Evolutionary conservation across 164 flowering plant species (phyloP), one percentile per base, ranked within the genome.

Genomic region (Vitis riparia): DNA sequence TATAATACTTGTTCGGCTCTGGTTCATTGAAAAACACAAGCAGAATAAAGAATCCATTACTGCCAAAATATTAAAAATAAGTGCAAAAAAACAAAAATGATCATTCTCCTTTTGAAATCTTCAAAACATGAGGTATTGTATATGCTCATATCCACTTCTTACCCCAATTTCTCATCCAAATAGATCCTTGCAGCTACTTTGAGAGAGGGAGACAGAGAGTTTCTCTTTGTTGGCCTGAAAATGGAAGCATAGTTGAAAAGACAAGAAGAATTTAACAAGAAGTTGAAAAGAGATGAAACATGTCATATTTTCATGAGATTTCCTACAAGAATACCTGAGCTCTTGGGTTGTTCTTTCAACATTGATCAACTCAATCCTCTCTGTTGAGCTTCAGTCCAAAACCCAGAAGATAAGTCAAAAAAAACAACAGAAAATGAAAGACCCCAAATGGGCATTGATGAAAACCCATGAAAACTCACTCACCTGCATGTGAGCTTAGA

Each of bases 41-140:
- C 32, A 68, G 55, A 69, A 68, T 16, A 72, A 55, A 44, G 17
- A 66, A 75, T 69, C 71, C 80, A 66, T 70, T 74, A 69, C 71
- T 19, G 74, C 72, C 78, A 60, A 74, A 32, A 52, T 61, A 68
- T 53, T 17, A 66, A 71, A 17, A 37, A 29, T 2, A 57, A 52
- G 16, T 15, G 9, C n/a, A n/a, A 11, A 13, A 10, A 10, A 68
- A 55, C 52, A 37, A 52, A 48, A 68, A 51, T 15, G 53, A 57
- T 49, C 63, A 32, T 56, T 62, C 49, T 66, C 7, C 56, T 27
- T 17, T 23, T 52, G 59, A 65, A 59, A 17, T 32, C 10, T 73
- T 69, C 74, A 68, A 37, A 68, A 71, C 51, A 56, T 60, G 12
- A 69, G 30, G 56, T 61, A 61, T 11, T 57, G 68, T 2, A 23